Evolutionary conservation across 2,329 filamentous ascomycete species (phyloP), one percentile per base, ranked within the genome.

Genomic region (Byssochlamys sp.): DNA sequence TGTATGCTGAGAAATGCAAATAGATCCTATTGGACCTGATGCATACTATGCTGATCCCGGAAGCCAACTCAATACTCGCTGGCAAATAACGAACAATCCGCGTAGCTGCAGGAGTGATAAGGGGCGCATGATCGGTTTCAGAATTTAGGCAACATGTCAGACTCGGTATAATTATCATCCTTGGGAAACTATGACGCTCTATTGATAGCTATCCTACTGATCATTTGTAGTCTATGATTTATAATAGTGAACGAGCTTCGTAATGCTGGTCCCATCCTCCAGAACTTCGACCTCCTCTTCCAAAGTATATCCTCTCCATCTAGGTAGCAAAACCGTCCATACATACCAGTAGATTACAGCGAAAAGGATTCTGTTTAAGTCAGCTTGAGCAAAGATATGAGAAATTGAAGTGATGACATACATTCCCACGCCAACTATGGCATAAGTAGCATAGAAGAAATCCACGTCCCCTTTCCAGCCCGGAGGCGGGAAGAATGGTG

Each of bases 311-410:
- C 80, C 79, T 54, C 80, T 76, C 71, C 80, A 80, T 49, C 71
- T 74, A 1, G 88, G 87, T 26, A 89, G 67, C 0, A 82, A 61
- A 2, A 83, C 75, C 0, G 85, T 85, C 81, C 84, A 87, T 1
- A 87, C 60, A 61, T 82, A 84, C 88, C 87, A 90, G 66, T 90
- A 90, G 0, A 82, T 1, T 0, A 86, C 66, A 0, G 81, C 85
- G 53, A 83, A 80, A 0, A 79, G 33, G 33, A 88, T 73, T 56
- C 83, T 87, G 57, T 9, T 31, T 1, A 14, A 12, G 4, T 57
- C 57, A 58, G 19, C 53, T 19, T 19, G 45, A 29, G 11, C 19
- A 2, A 26, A 28, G 11, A 12, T 11, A 19, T 27, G 33, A 50
- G 24, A 33, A 26, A 12, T 4, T 2, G 31, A 5, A 14, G 54